These are phyloP conservation scores for Lachnellula subtilissima DNA, from an alignment of 2,329 filamentous ascomycete genomes.

Conservation along the genomic window DNA sequence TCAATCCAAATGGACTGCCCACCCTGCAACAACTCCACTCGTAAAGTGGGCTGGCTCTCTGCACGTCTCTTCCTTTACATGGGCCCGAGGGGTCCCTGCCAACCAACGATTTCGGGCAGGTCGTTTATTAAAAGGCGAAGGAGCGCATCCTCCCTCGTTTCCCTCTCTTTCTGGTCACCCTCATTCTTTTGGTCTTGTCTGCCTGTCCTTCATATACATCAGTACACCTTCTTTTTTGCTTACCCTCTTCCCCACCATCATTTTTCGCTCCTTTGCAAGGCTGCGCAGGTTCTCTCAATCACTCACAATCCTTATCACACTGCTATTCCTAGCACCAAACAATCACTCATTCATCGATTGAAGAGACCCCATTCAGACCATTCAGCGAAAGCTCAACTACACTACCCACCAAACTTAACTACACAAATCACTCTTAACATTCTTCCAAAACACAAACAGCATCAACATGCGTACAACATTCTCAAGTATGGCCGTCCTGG, in stretches of 20 bases:
- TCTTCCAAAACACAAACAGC: not conserved
- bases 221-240: not conserved
- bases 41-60: too few relatives aligned
- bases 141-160: not conserved
- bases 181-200: not conserved
- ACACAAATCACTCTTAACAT: not conserved
- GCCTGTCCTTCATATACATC: not conserved
- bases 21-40: too few relatives aligned
- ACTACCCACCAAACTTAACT: not conserved
- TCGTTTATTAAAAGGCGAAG: not conserved
- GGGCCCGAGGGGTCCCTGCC: not conserved
- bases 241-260: not conserved
- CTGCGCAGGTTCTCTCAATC: slow-evolving; percentile 2
- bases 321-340: not conserved
- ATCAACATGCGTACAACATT: slow-evolving; percentile 25
- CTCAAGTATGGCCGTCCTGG: slow-evolving; percentile 25
- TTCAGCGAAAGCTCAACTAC: not conserved
- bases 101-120: not conserved
- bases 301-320: slow-evolving; percentile 7
- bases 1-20: too few relatives aligned
- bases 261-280: slow-evolving; percentile 12
- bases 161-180: not conserved
- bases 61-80: too few relatives aligned
- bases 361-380: slow-evolving; percentile 12
- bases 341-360: slow-evolving; percentile 21